These are phyloP conservation scores for Penicillium roqueforti DNA, from an alignment of 495 filamentous ascomycete genomes.

Conservation along the genomic window DNA sequence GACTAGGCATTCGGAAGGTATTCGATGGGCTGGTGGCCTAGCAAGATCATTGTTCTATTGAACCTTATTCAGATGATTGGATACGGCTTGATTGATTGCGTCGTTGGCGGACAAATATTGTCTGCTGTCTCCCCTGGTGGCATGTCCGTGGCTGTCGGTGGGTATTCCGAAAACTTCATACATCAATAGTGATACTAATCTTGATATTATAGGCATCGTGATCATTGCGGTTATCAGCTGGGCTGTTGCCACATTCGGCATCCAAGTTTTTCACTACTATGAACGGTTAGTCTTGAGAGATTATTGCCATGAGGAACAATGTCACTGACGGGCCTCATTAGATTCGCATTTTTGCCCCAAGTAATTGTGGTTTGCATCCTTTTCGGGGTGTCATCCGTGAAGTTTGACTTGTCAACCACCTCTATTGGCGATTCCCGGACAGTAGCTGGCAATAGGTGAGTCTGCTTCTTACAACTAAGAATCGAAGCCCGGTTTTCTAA, in stretches of 20 bases:
- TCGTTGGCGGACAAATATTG: slow-evolving; percentile 71
- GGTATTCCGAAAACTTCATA: slow-evolving; percentile 7
- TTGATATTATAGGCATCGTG: slow-evolving; percentile 53
- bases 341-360: slow-evolving; percentile 67
- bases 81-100: slow-evolving; percentile 65
- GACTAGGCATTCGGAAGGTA: slow-evolving; percentile 61
- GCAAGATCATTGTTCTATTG: slow-evolving; percentile 66
- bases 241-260: slow-evolving; percentile 69
- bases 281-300: slow-evolving; percentile 49
- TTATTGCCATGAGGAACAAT: background rate
- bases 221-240: slow-evolving; percentile 63
- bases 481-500: background rate
- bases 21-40: slow-evolving; percentile 78
- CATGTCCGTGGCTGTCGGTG: slow-evolving; percentile 62
- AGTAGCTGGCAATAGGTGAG: slow-evolving; percentile 50
- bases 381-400: slow-evolving; percentile 58
- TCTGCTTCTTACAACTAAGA: background rate
- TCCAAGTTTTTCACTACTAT: slow-evolving; percentile 66
- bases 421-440: slow-evolving; percentile 51
- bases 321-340: slow-evolving; percentile 15
- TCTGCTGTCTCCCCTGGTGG: slow-evolving; percentile 60
- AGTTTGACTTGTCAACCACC: slow-evolving; percentile 55
- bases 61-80: slow-evolving; percentile 70
- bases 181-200: background rate
- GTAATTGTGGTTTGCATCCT: slow-evolving; percentile 62